Percentiles rank a stretch among this genome's conserved stretches.
Conservation (phyloP, 352 stramenopile genomes). For the Phytophthora uliginosa region DNA sequence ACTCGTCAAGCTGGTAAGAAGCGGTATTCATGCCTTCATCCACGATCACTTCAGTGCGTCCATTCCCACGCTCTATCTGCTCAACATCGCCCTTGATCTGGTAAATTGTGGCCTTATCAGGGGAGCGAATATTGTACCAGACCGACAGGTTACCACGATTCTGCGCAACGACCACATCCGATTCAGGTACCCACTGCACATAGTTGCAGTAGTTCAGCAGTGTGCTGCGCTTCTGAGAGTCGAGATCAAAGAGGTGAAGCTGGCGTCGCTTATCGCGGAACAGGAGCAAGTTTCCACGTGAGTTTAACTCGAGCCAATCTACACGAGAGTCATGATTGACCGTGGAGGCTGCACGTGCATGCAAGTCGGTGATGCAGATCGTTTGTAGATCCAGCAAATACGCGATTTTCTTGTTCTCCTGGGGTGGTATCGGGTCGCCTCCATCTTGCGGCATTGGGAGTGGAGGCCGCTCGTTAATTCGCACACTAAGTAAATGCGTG, state of each 20-base stretch:
- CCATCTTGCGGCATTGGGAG: constrained; percentile 29
- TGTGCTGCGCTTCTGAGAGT: constrained; percentile 86
- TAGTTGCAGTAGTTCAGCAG: constrained; percentile 97
- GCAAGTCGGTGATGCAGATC: constrained; percentile 91
- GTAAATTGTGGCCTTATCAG: constrained; percentile 95
- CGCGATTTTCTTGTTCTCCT: constrained; percentile 95
- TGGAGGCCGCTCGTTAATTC: constrained; percentile 92
- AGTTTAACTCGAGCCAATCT: constrained; percentile 97
- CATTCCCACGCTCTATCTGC: constrained; percentile 94
- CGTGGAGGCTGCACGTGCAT: constrained; percentile 81
- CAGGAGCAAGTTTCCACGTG: constrained; percentile 90
- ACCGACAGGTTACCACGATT: constrained; percentile 93
- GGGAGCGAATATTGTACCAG: constrained; percentile 97
- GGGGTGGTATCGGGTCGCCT: constrained; percentile 34
- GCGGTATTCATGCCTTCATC: constrained; percentile 96
- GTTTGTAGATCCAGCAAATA: constrained; percentile 95
- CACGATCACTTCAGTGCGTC: constrained; percentile 95
- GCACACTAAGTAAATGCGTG: constrained; percentile 93
- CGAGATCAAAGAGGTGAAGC: constrained; percentile 94
- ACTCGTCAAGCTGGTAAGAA: constrained; percentile 95
- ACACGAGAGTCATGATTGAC: constrained; percentile 94
- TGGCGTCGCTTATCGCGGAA: constrained; percentile 95
- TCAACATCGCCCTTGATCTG: constrained; percentile 97
- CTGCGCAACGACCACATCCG: constrained; percentile 96
- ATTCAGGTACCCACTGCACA: constrained; percentile 97